Evolutionary conservation across 2,329 filamentous ascomycete species (phyloP), one percentile per base, ranked within the genome.

Genomic region (Trichophaea hybrida): DNA sequence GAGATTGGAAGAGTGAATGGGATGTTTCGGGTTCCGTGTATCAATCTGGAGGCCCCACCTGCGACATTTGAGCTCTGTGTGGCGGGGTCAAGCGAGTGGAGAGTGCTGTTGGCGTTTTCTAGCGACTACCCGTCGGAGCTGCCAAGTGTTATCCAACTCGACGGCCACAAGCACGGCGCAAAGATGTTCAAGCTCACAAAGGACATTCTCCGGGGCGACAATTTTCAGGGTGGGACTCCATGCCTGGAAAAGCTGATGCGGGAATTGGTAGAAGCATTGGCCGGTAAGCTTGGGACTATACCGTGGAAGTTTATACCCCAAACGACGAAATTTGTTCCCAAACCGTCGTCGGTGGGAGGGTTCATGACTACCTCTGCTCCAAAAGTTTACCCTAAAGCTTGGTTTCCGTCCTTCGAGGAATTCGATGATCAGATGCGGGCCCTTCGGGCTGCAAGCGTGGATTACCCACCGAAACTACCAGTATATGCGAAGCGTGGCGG

Each of bases 391-490:
- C 10, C 10, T 4, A 17, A 8, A 49, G 7, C 13, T 12, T 49
- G 44, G 44, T 49, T 53, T 13, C 50, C 40, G 10, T 17, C 53
- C 3, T n/a, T 43, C 40, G 44, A 24, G n/a, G 55, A 57, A 34
- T 13, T 50, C 34, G 40, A 57, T 7, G 8, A n/a, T 12, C 12
- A 49, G 6, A 57, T 57, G 55, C 24, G 33, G 24, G 5, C 10
- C 12, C 12, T 57, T 24, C 38, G 55, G 33, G 32, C 43, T 4
- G 31, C 8, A 10, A 49, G 33, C 12, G n/a, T 49, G n/a, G 40
- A 57, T 13, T 57, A 57, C 37, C 55, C 55, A 6, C 55, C 55
- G 8, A 33, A 48, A 40, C 6, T 57, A 10, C 55, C 55, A 13
- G 55, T 38, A 33, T 57, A 49, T 35, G 32, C 31, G 33, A 10